Base-by-base conservation (phyloP, 73 alveolate species). In the Effrenium voratum region DNA sequence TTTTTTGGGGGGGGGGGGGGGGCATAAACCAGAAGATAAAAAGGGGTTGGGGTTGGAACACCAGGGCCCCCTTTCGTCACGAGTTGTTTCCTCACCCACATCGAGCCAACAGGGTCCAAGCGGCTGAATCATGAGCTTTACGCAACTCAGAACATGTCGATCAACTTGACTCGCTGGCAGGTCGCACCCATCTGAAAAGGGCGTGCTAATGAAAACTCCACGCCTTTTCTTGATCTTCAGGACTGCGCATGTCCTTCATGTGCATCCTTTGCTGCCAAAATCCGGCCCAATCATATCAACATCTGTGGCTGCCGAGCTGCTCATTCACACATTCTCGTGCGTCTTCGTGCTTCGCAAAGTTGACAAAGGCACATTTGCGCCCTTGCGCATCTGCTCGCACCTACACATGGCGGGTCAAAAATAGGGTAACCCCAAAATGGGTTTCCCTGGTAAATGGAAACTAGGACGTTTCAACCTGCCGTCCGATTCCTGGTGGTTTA, bases 181-280 rank as follows among this genome's bases (percentile, higher is more conserved):
- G 30, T n/a, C n/a, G n/a, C n/a, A 66, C 79, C n/a, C n/a, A 66
- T n/a, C n/a, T n/a, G 34, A 4, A 66, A 66, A 66, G 16, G 10
- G 41, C 19, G 79, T 24, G n/a, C 16, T 66, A n/a, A n/a, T 52
- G 63, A n/a, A n/a, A n/a, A 40, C 40, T 66, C 41, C 79, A 66
- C 49, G 46, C 92, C 92, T 82, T 46, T 46, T 72, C 46, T 72
- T 87, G 82, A 44, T 87, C 95, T 32, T 87, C 95, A 66, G 95
- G 95, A 87, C 95, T 63, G 15, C 95, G 63, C 95, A 87, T 87
- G 44, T 87, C 95, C 46, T 50, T 87, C 95, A 87, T 87, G 95
- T 87, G 95, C 95, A 87, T 87, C 95, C 95, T 87, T 85, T 44
- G 66, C 22, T 19, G 40, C 43, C 26, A 66, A 1, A 30, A 30